Evolutionary conservation across 345 rosid species (phyloP).

Genomic region (Xanthoceras sorbifolium): DNA sequence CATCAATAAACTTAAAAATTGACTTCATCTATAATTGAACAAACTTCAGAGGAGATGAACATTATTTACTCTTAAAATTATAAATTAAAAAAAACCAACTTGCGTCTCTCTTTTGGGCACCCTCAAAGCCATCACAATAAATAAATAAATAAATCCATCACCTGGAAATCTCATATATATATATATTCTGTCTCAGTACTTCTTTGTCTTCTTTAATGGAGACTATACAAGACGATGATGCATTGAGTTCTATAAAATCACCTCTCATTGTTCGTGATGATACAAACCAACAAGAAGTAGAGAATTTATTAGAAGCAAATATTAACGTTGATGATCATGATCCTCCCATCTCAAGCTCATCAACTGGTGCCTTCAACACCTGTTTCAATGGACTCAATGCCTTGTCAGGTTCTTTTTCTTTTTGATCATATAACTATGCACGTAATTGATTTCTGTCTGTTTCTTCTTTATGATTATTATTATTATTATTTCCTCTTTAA

Average conservation of each 20-base stretch:
- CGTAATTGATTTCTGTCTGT: no score
- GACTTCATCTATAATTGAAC: no score
- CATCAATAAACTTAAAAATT: no score
- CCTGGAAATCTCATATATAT: no score
- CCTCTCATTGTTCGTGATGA: constrained; percentile 27
- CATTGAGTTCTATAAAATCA: constrained; percentile 7
- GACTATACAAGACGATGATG: not conserved
- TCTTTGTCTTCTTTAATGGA: not conserved
- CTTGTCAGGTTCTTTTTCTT: constrained; percentile 67
- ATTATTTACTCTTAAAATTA: no score
- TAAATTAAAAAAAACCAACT: no score
- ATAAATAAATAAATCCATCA: no score
- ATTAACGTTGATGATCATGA: not conserved
- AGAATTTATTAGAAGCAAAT: constrained; percentile 37
- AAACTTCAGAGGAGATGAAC: no score
- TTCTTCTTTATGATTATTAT: not conserved
- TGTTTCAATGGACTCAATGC: constrained; percentile 69
- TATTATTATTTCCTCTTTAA: not conserved
- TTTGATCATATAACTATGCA: no score
- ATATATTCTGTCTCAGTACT: no score
- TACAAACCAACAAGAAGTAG: constrained; percentile 20
- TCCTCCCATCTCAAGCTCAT: constrained; percentile 11
- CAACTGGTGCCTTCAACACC: constrained; percentile 53
- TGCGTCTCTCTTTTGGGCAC: no score
- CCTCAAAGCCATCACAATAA: no score